phyloP scores from a whole-genome alignment of 805 yeast species.

The Starmerella khaoyaiensis region DNA sequence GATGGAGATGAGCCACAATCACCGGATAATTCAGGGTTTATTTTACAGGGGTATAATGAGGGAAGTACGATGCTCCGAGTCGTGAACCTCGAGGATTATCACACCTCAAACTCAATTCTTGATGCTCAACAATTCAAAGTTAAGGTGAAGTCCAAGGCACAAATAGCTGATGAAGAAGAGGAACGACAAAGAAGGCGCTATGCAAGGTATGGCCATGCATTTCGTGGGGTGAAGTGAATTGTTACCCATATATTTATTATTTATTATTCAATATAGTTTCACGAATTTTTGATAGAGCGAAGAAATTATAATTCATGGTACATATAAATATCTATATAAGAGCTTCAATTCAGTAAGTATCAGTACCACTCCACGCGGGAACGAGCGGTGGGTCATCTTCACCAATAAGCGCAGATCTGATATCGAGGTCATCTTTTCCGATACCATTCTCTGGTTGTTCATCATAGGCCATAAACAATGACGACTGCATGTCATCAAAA shows the following conservation, averaged over 20 bases:
- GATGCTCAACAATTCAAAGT: conserved; percentile 11
- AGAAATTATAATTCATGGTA: neutral
- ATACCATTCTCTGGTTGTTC: neutral
- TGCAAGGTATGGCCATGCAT: conserved; percentile 17
- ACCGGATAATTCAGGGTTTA: conserved; percentile 9
- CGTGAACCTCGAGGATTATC: conserved; percentile 12
- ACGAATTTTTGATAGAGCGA: neutral
- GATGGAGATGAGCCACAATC: conserved; percentile 6
- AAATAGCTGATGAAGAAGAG: conserved; percentile 20
- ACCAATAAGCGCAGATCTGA: conserved; percentile 11
- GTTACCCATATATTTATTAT: neutral
- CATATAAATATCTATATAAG: too few relatives aligned
- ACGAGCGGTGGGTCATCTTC: conserved; percentile 9
- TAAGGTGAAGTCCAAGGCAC: conserved; percentile 21
- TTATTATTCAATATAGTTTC: too few relatives aligned
- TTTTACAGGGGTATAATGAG: conserved; percentile 18
- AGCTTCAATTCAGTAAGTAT: neutral
- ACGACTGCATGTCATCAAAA: conserved; percentile 4
- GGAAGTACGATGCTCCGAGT: conserved; percentile 17
- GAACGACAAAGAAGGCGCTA: conserved; percentile 12
- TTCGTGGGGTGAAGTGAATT: conserved; percentile 4
- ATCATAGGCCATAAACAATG: too few relatives aligned
- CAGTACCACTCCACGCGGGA: conserved; percentile 3
- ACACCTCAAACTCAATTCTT: neutral
- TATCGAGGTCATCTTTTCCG: too few relatives aligned